Base-by-base conservation (phyloP, 306 rosid species). In the Carpinus fangiana region DNA sequence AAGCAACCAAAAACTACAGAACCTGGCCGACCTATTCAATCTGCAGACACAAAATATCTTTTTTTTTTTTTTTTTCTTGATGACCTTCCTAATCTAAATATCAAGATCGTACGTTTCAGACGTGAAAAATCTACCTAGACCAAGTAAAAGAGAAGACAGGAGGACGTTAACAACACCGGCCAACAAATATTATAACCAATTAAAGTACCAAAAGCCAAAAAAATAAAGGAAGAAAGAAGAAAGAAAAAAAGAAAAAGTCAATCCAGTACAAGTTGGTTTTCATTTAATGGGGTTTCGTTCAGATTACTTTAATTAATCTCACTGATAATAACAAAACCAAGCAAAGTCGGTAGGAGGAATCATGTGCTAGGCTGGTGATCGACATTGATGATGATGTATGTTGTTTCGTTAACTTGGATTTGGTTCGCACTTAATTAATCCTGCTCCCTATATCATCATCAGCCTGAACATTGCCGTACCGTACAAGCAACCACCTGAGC, bases 401-500 rank as follows among this genome's bases (percentile, higher is more conserved):
- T 84, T 82, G 86, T 73, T 65, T 23, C 51, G 41, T 18, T 53
- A 88, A 82, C 95, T 79, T 72, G 74, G 81, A 81, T 80, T 82
- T 59, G 65, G 79, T 82, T 79, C 51, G 48, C 34, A 14, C 5
- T 78, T 78, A 74, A 79, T 72, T 78, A 74, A 79, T 72, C 76
- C 36, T 52, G 21, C 31, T 72, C 43, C 17, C 47, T 21, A 14
- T 23, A 28, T 74, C 34, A 31, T 73, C 43, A 67, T 86, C 75
- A 84, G 70, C 76, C 2, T 45, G 87, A 78, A 79, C 74, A 76
- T 75, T 93, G 98, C 74, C 93, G 84, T 85, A 95, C 98, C 56
- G 99, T 73, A 85, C 99, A 95, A 77, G 94, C 98, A 77, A 95
- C 98, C 56, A 95, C 97, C 89, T 95, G 97, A 2, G 99, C 99